These are phyloP conservation scores for Firmiana major DNA, from an alignment of 345 rosid species.

Conservation along the genomic window DNA sequence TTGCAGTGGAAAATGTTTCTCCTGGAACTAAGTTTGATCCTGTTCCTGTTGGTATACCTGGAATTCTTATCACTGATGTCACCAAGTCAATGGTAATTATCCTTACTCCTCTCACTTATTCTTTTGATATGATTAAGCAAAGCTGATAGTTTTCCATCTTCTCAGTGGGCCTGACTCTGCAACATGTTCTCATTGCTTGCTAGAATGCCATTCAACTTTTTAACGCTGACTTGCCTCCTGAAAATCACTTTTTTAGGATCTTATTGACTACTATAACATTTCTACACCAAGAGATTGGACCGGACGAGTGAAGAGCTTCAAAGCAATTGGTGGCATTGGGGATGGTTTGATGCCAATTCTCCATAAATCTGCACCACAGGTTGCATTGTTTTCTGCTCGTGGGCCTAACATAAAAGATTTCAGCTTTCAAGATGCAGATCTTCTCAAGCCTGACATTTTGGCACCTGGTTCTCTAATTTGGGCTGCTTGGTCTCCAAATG, in stretches of 20 bases:
- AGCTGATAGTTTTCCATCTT: background rate
- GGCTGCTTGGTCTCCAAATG: conserved; percentile 99
- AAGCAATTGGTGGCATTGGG: conserved; percentile 86
- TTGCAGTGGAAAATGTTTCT: conserved; percentile 92
- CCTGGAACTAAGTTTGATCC: conserved; percentile 97
- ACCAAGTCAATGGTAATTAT: conserved; percentile 70
- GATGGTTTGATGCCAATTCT: conserved; percentile 91
- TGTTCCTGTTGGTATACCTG: conserved; percentile 83
- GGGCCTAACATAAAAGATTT: conserved; percentile 96
- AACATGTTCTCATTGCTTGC: background rate
- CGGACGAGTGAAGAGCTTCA: conserved; percentile 83
- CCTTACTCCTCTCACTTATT: background rate
- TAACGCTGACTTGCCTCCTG: conserved; percentile 14
- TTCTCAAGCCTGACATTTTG: conserved; percentile 94
- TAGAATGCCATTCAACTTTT: background rate
- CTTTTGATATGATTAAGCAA: background rate
- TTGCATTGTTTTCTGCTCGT: conserved; percentile 91
- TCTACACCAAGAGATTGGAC: conserved; percentile 97
- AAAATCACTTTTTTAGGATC: conserved; percentile 51
- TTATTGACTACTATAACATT: conserved; percentile 82
- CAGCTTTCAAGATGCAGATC: conserved; percentile 95
- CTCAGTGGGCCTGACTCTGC: background rate
- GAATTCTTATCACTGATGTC: conserved; percentile 82
- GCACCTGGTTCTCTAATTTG: conserved; percentile 98
- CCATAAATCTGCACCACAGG: conserved; percentile 98